Evolutionary conservation across 2,329 filamentous ascomycete genomes (phyloP).

Genomic region (Alternaria alternata): DNA sequence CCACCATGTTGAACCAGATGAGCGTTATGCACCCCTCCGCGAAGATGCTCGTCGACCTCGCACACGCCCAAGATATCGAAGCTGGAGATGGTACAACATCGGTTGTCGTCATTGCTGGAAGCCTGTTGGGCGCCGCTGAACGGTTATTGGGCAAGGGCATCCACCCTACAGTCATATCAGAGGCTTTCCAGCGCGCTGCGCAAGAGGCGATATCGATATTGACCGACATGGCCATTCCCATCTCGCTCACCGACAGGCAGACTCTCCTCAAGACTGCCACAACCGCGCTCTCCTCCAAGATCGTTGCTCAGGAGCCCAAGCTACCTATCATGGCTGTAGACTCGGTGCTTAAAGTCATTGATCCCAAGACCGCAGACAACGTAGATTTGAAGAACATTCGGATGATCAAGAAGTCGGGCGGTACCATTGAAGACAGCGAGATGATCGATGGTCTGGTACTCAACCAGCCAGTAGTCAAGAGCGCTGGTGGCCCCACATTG

Average conservation of each 20-base stretch:
- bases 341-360: constrained; percentile 93
- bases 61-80: constrained; percentile 96
- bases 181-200: constrained; percentile 95
- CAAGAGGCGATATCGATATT: constrained; percentile 87
- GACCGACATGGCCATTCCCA: constrained; percentile 94
- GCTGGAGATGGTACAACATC: constrained; percentile 98
- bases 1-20: constrained; percentile 99
- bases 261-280: constrained; percentile 96
- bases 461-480: constrained; percentile 92
- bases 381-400: constrained; percentile 96
- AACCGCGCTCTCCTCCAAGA: constrained; percentile 97
- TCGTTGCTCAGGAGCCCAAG: constrained; percentile 96
- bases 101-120: constrained; percentile 96
- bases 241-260: constrained; percentile 84
- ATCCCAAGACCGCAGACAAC: constrained; percentile 93
- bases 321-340: constrained; percentile 98
- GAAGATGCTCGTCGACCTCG: constrained; percentile 98
- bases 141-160: constrained; percentile 87
- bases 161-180: constrained; percentile 96
- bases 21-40: constrained; percentile 99
- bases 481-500: constrained; percentile 84
- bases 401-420: constrained; percentile 96
- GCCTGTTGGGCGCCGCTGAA: constrained; percentile 91
- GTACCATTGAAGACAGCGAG: constrained; percentile 98
- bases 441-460: constrained; percentile 94